phyloP scores from a whole-genome alignment of 1,284 basidiomycete species.

The Golubevia pallescens region DNA sequence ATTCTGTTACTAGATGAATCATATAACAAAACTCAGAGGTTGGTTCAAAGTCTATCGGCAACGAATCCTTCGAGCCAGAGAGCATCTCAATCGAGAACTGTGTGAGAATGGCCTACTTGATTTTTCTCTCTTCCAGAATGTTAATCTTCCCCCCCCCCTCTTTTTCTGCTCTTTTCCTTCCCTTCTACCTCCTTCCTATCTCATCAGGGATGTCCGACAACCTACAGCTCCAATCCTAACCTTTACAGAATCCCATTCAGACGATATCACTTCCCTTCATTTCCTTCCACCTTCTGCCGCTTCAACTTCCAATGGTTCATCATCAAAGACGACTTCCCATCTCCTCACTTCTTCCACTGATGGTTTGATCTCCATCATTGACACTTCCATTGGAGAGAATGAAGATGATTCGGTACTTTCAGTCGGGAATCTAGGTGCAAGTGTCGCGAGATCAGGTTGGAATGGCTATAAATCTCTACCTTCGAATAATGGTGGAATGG shows the following conservation, averaged over 20 bases:
- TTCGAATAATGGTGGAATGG: constrained; percentile 17
- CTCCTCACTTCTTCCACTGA: constrained; percentile 56
- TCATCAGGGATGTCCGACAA: constrained; percentile 32
- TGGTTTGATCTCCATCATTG: constrained; percentile 48
- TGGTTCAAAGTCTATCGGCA: too few species aligned
- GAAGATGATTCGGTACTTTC: constrained; percentile 60
- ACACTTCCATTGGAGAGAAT: constrained; percentile 27
- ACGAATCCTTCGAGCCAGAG: too few species aligned
- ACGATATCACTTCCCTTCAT: constrained; percentile 49
- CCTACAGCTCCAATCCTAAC: constrained; percentile 25
- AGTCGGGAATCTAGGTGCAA: constrained; percentile 52
- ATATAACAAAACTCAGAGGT: too few species aligned
- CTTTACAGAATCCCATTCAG: constrained; percentile 57
- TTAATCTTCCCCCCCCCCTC: too few species aligned
- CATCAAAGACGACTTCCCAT: not conserved
- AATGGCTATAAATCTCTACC: constrained; percentile 1
- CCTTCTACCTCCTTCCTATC: not conserved
- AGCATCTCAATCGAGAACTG: too few species aligned
- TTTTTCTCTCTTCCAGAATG: too few species aligned
- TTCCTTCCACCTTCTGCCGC: constrained; percentile 19
- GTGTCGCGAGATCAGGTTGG: constrained; percentile 52
- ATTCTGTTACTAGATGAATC: too few species aligned
- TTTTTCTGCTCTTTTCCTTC: not conserved
- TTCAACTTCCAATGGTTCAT: not conserved
- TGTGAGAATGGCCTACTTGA: too few species aligned